phyloP scores from a whole-genome alignment of 331 rosid genomes.

The Ulmus americana region DNA sequence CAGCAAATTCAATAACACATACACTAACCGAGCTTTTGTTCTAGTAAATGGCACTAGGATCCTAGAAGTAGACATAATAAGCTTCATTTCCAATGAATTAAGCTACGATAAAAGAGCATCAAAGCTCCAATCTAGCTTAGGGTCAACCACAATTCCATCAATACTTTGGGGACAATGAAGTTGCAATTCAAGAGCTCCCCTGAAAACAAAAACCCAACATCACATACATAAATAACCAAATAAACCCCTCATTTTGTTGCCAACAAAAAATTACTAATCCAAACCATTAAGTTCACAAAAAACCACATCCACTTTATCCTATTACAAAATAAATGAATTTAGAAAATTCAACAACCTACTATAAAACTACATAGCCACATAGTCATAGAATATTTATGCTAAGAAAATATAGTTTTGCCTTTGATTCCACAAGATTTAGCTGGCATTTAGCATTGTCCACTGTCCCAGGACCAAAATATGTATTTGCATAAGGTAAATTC shows the following conservation, averaged over 20 bases:
- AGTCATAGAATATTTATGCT: not conserved
- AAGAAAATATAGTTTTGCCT: slow-evolving; percentile 30
- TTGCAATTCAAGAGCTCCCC: slow-evolving; percentile 54
- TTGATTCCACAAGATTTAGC: slow-evolving; percentile 44
- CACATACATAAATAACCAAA: not conserved
- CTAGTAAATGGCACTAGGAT: slow-evolving; percentile 32
- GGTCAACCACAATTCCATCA: slow-evolving; percentile 45
- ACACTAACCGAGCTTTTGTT: slow-evolving; percentile 33
- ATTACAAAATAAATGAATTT: no score
- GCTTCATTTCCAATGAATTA: slow-evolving; percentile 51
- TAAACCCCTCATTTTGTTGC: not conserved
- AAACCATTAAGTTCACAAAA: not conserved
- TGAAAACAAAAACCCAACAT: slow-evolving; percentile 1
- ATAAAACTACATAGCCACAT: not conserved
- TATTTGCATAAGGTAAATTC: slow-evolving; percentile 35
- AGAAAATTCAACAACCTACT: no score
- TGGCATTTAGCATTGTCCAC: slow-evolving; percentile 59
- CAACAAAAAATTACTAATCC: no score
- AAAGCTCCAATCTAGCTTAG: slow-evolving; percentile 70
- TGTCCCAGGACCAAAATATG: slow-evolving; percentile 79
- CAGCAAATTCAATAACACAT: not conserved
- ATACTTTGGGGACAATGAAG: slow-evolving; percentile 37
- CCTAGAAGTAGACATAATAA: slow-evolving; percentile 29
- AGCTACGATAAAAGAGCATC: slow-evolving; percentile 56
- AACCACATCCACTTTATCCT: no score